These are phyloP conservation scores for Trichosporon sp. DNA, from an alignment of 1,284 basidiomycete genomes.

Conservation along the genomic window DNA sequence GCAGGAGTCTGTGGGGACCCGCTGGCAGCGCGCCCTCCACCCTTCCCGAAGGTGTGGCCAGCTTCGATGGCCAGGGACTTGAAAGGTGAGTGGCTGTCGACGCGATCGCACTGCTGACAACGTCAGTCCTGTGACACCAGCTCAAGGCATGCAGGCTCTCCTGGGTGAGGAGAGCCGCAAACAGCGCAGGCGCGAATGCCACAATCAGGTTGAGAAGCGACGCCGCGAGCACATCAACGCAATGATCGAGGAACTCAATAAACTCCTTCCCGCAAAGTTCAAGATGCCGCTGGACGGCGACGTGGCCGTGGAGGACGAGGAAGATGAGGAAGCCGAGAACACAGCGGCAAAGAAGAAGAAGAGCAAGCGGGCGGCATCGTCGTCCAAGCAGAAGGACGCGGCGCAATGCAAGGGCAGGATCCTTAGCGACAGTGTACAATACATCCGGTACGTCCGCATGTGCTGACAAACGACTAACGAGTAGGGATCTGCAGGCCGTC, in stretches of 20 bases:
- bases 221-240: slow-evolving; percentile 46
- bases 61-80: slow-evolving; percentile 25
- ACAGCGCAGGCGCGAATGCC: slow-evolving; percentile 41
- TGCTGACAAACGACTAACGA: neutral
- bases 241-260: slow-evolving; percentile 44
- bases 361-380: slow-evolving; percentile 28
- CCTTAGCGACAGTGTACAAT: slow-evolving; percentile 37
- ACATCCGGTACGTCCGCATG: slow-evolving; percentile 32
- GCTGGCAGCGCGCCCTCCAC: slow-evolving; percentile 25
- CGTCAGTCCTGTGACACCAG: slow-evolving; percentile 36
- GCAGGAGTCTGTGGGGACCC: slow-evolving; percentile 13
- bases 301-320: slow-evolving; percentile 31
- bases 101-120: neutral
- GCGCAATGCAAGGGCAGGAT: slow-evolving; percentile 43
- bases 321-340: slow-evolving; percentile 34
- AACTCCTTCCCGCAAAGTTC: slow-evolving; percentile 31
- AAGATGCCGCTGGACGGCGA: slow-evolving; percentile 28
- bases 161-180: slow-evolving; percentile 34
- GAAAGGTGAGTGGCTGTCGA: slow-evolving; percentile 14
- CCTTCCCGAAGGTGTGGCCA: slow-evolving; percentile 20
- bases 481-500: slow-evolving; percentile 32
- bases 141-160: slow-evolving; percentile 21
- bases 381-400: slow-evolving; percentile 36
- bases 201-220: slow-evolving; percentile 46
- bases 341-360: slow-evolving; percentile 35